Conservation (phyloP, 331 rosid species). For the Quercus lobata region DNA sequence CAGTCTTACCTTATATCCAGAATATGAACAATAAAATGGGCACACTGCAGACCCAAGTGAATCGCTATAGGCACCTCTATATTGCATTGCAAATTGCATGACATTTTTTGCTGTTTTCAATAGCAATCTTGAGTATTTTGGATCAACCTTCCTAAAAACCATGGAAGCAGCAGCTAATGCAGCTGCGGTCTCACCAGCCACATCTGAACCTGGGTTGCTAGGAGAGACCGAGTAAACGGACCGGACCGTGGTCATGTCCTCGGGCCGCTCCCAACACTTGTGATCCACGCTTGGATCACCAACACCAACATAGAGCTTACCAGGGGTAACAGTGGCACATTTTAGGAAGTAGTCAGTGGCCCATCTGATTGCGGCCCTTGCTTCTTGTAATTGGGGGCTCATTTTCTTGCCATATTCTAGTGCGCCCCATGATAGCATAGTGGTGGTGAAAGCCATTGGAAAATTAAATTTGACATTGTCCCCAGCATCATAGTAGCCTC, state of each 20-base stretch:
- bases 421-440: slow-evolving; percentile 81
- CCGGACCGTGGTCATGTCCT: slow-evolving; percentile 74
- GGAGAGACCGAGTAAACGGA: slow-evolving; percentile 65
- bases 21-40: slow-evolving; percentile 94
- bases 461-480: slow-evolving; percentile 91
- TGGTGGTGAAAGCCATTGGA: slow-evolving; percentile 89
- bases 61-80: slow-evolving; percentile 71
- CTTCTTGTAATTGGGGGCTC: slow-evolving; percentile 50
- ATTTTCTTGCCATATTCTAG: slow-evolving; percentile 69
- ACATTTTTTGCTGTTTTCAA: slow-evolving; percentile 62
- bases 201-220: slow-evolving; percentile 73
- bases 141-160: slow-evolving; percentile 66
- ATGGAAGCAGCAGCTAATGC: slow-evolving; percentile 85
- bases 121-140: slow-evolving; percentile 51
- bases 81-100: slow-evolving; percentile 62
- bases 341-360: slow-evolving; percentile 70
- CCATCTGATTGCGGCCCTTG: slow-evolving; percentile 76
- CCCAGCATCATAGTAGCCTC: slow-evolving; percentile 95
- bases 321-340: slow-evolving; percentile 70
- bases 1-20: slow-evolving; percentile 75
- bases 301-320: slow-evolving; percentile 75
- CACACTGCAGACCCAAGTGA: slow-evolving; percentile 89
- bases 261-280: slow-evolving; percentile 95
- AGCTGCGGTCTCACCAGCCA: slow-evolving; percentile 88
- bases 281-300: slow-evolving; percentile 81